A percentile compares a stretch with the other conserved stretches of the same genome.
Conservation (phyloP, 2,329 filamentous ascomycete genomes). For the Raffaelea albimanens region DNA sequence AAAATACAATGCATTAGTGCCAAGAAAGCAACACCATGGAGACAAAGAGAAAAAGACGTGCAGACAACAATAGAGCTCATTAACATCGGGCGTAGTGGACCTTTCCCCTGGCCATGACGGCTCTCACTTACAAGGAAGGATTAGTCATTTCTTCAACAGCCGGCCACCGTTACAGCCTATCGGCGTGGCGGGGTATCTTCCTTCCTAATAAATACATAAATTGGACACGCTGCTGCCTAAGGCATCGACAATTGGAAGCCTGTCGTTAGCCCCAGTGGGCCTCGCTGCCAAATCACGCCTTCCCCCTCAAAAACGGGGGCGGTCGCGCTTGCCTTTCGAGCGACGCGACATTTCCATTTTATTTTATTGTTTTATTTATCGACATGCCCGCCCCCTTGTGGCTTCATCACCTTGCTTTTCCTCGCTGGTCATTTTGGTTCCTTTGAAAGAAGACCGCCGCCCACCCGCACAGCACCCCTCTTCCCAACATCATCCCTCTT, state of each 20-base stretch:
- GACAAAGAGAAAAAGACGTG: too few relatives aligned
- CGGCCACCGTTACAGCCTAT: too few relatives aligned
- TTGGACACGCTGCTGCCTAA: slow-evolving; percentile 5
- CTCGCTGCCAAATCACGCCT: slow-evolving; percentile 1
- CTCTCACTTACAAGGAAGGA: too few relatives aligned
- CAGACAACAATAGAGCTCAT: too few relatives aligned
- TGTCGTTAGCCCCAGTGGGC: background rate
- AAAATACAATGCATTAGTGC: too few relatives aligned
- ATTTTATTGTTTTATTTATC: slow-evolving; percentile 5
- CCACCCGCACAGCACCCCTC: background rate
- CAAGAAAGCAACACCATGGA: too few relatives aligned
- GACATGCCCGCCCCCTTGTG: background rate
- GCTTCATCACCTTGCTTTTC: background rate
- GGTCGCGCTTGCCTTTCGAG: slow-evolving; percentile 12
- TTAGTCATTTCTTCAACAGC: too few relatives aligned
- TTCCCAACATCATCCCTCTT: background rate
- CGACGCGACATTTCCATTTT: slow-evolving; percentile 14
- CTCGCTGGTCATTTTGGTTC: background rate
- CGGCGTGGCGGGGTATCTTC: background rate
- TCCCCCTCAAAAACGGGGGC: slow-evolving; percentile 6
- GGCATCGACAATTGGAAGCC: slow-evolving; percentile 6
- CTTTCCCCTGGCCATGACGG: too few relatives aligned
- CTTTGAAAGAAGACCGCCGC: too few relatives aligned
- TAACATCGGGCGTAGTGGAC: too few relatives aligned
- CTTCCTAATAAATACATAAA: background rate